Base-by-base conservation (phyloP, 192 early-diverging fungal species). In the Backusella tuberculispora region DNA sequence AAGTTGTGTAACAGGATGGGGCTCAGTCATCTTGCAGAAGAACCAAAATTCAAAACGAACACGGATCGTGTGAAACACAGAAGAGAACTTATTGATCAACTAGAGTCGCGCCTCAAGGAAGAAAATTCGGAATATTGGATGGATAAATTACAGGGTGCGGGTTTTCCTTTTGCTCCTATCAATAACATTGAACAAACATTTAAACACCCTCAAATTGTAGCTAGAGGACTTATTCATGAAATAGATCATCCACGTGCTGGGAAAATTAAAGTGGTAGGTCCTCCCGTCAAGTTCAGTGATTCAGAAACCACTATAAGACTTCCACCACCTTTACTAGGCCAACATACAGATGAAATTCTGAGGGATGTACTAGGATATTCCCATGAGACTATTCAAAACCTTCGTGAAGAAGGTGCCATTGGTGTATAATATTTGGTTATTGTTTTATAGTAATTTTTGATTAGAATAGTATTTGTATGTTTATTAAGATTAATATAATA, bases 341-440 rank as follows among this genome's bases (percentile, higher is more conserved):
- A 97, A 76, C 96, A 99, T 81, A 97, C 95, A 3, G 83, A 86
- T 14, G 89, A 94, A 50, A 84, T 98, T 15, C 80, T 98, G 71
- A 72, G 41, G 15, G 71, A 79, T 1, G 76, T 94, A 7, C 78
- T 95, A 21, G 89, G 89, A 1, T 97, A 95, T 79, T 75, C 77
- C 6, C 66, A 87, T 15, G 45, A 76, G 6, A 85, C 89, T 56
- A 88, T 98, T 19, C 78, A 78, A 5, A 48, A 56, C 1, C 70
- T 90, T 43, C 78, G 68, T 63, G 50, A 69, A 37, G 74, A 83
- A 12, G 80, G 77, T 40, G 86, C 79, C 8, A 78, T 90, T 70
- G 73, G 73, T 24, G 12, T 15, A 17, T 69, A 47, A 41, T 34
- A 34, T 34, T 34, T 34, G 2, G 29, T 34, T 34, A 34, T 34